Evolutionary conservation across 2,329 filamentous ascomycete species (phyloP).

Genomic region (Lecanosticta acicola): DNA sequence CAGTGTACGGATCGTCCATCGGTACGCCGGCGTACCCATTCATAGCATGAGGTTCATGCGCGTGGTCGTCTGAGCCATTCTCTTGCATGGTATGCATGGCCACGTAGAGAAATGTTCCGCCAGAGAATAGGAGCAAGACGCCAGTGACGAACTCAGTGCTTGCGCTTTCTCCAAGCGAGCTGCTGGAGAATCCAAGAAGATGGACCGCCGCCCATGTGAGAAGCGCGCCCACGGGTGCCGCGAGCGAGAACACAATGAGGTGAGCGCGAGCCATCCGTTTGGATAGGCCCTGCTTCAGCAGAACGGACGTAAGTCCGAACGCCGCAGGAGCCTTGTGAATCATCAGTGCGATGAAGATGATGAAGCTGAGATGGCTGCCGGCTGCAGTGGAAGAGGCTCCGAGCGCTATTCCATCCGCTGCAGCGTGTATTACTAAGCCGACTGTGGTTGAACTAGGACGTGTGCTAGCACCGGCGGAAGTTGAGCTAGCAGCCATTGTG

Average conservation of each 20-base stretch:
- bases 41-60: conserved; percentile 31
- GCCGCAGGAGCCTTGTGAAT: conserved; percentile 90
- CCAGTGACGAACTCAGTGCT: conserved; percentile 82
- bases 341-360: conserved; percentile 96
- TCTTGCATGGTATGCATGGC: conserved; percentile 99
- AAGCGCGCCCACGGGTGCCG: conserved; percentile 80
- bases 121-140: conserved; percentile 88
- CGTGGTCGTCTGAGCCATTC: conserved; percentile 47
- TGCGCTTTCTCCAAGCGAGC: conserved; percentile 48
- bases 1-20: conserved; percentile 21
- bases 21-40: conserved; percentile 24
- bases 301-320: conserved; percentile 84
- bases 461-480: background rate
- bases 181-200: conserved; percentile 60
- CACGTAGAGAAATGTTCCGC: conserved; percentile 94
- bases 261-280: conserved; percentile 81
- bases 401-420: conserved; percentile 91
- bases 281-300: conserved; percentile 84
- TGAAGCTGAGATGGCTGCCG: conserved; percentile 71
- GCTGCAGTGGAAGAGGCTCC: conserved; percentile 69
- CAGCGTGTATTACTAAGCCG: conserved; percentile 91
- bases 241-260: conserved; percentile 83
- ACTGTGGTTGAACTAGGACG: conserved; percentile 59
- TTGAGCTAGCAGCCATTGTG: conserved; percentile 16
- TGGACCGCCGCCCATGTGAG: conserved; percentile 76